A percentile compares a stretch with the other conserved stretches of the same genome.
Evolutionary conservation across 2,329 filamentous ascomycete genomes (phyloP).

Genomic region (Lachnellula occidentalis): DNA sequence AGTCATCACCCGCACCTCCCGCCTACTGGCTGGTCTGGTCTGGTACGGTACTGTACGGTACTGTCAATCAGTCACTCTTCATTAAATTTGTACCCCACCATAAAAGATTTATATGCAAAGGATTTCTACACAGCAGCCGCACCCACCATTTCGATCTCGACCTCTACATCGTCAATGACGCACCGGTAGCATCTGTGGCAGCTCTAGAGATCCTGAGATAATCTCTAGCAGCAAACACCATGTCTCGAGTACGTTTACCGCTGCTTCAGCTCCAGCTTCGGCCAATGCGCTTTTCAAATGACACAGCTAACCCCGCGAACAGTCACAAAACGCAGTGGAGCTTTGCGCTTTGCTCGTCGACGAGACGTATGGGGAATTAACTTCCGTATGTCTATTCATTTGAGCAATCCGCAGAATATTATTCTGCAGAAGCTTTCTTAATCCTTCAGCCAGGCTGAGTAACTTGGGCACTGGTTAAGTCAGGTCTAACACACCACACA

Average conservation of each 20-base stretch:
- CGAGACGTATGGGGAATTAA: constrained; percentile 86
- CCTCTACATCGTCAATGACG: constrained; percentile 26
- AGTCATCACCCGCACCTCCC: not conserved
- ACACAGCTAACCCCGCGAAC: constrained; percentile 15
- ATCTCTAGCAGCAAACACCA: constrained; percentile 64
- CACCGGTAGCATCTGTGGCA: constrained; percentile 62
- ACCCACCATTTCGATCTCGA: constrained; percentile 3
- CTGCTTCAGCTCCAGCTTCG: not conserved
- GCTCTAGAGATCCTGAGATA: constrained; percentile 75
- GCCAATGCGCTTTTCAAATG: no score
- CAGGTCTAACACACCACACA: constrained; percentile 38
- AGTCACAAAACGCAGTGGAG: constrained; percentile 74
- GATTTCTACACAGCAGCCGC: constrained; percentile 1
- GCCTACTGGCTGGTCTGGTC: no score
- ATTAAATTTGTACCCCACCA: no score
- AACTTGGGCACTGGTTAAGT: constrained; percentile 12
- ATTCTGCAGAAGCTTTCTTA: not conserved
- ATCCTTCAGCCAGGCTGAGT: constrained; percentile 13
- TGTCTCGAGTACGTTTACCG: constrained; percentile 47
- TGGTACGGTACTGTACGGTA: no score
- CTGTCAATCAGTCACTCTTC: not conserved
- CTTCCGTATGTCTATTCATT: constrained; percentile 61
- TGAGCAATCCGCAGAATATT: not conserved
- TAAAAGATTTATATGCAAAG: not conserved
- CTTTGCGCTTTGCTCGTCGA: constrained; percentile 86